Evolutionary conservation across 352 stramenopile species (phyloP).

Genomic region (Globisporangium solare): DNA sequence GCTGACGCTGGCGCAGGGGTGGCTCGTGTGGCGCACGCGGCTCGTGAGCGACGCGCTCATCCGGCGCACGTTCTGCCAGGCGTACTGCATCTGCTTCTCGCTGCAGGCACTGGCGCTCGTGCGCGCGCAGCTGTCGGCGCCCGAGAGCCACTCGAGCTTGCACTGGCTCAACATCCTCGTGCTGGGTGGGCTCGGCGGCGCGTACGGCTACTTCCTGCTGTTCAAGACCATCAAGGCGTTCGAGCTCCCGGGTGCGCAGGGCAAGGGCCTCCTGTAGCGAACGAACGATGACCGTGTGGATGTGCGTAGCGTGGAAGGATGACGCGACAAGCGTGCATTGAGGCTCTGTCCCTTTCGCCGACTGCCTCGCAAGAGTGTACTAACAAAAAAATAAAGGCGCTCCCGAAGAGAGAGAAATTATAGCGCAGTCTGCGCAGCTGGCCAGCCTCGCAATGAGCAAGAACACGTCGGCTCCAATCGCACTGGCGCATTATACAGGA

Average conservation of each 20-base stretch:
- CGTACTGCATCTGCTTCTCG: constrained; percentile 84
- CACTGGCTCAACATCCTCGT: constrained; percentile 83
- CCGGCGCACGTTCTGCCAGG: constrained; percentile 84
- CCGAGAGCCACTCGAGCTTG: constrained; percentile 73
- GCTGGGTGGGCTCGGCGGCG: constrained; percentile 50
- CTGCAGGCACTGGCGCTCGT: constrained; percentile 70
- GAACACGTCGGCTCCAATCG: too few species aligned
- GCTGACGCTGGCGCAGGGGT: constrained; percentile 77
- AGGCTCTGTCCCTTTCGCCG: too few species aligned
- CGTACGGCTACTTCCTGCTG: constrained; percentile 81
- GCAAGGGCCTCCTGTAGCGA: constrained; percentile 41
- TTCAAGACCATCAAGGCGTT: constrained; percentile 89
- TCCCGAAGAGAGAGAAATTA: too few species aligned
- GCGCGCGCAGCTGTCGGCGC: constrained; percentile 63
- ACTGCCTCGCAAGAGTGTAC: too few species aligned
- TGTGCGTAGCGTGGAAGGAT: constrained; percentile 5
- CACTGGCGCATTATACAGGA: too few species aligned
- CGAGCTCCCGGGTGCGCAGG: constrained; percentile 40
- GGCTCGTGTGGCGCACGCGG: constrained; percentile 83
- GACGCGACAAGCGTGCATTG: neutral
- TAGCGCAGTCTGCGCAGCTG: too few species aligned
- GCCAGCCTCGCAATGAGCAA: too few species aligned
- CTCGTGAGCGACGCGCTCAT: constrained; percentile 83
- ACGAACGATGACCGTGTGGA: constrained; percentile 21
- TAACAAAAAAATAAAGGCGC: too few species aligned